Conservation (phyloP, 441 rosid species). For the Corymbia citriodora region DNA sequence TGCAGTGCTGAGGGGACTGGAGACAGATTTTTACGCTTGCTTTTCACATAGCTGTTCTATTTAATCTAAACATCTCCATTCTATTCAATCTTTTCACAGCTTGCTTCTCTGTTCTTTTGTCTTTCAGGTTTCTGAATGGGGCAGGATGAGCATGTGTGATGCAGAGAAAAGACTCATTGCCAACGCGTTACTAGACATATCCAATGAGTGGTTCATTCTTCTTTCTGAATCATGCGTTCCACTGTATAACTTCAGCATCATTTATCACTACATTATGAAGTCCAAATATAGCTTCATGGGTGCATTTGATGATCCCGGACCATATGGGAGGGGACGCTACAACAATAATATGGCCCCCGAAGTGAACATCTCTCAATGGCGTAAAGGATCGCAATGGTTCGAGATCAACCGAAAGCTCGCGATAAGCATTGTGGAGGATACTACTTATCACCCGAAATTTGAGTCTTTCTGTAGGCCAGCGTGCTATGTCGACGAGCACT, state of each 20-base stretch:
- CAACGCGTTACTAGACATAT: constrained; percentile 77
- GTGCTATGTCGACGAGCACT: constrained; percentile 94
- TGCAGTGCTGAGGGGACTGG: neutral
- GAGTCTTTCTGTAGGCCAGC: constrained; percentile 67
- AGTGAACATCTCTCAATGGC: constrained; percentile 76
- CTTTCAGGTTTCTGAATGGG: constrained; percentile 81
- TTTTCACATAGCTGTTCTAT: neutral
- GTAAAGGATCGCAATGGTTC: constrained; percentile 97
- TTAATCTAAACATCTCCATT: neutral
- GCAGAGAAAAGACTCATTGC: constrained; percentile 89
- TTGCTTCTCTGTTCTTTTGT: neutral
- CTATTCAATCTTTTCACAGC: neutral
- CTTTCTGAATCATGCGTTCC: constrained; percentile 94
- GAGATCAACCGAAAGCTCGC: constrained; percentile 76
- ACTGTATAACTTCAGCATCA: constrained; percentile 61
- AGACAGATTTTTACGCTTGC: neutral
- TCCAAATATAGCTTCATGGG: constrained; percentile 75
- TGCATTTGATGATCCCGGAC: constrained; percentile 86
- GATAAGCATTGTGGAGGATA: constrained; percentile 56
- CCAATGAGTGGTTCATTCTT: constrained; percentile 80
- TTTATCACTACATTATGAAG: constrained; percentile 56
- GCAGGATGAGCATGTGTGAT: constrained; percentile 93
- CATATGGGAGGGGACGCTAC: constrained; percentile 84
- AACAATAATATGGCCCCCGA: constrained; percentile 69
- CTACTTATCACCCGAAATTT: constrained; percentile 52